Conservation (phyloP, 768 basidiomycete species). For the Tricholomella constricta region DNA sequence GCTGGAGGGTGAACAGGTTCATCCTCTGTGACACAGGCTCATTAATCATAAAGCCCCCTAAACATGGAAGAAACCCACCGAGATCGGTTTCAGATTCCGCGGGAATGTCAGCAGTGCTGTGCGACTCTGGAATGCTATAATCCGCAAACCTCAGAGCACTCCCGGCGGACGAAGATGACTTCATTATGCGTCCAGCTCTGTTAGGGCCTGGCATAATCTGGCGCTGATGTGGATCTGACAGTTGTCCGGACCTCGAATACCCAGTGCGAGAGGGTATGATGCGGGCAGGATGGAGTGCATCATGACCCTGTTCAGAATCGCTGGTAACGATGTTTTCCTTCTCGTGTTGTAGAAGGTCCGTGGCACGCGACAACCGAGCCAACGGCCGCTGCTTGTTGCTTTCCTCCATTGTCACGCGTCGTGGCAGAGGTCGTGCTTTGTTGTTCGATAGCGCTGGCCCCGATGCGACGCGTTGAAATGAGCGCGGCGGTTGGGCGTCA, state of each 20-base stretch:
- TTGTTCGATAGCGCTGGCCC: conserved; percentile 48
- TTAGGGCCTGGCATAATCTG: conserved; percentile 47
- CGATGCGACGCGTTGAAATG: conserved; percentile 69
- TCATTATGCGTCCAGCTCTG: conserved; percentile 53
- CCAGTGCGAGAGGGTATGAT: conserved; percentile 8
- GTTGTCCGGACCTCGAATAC: conserved; percentile 29
- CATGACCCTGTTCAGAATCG: conserved; percentile 36
- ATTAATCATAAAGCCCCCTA: background rate
- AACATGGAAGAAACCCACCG: conserved; percentile 26
- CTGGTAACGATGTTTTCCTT: conserved; percentile 46
- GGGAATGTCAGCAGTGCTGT: conserved; percentile 40
- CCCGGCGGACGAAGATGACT: conserved; percentile 31
- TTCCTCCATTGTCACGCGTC: conserved; percentile 48
- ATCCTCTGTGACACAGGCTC: conserved; percentile 20
- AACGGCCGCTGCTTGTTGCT: conserved; percentile 17
- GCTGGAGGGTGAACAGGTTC: conserved; percentile 8
- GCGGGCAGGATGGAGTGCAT: conserved; percentile 31
- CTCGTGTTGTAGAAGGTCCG: conserved; percentile 43
- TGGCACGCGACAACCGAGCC: conserved; percentile 13
- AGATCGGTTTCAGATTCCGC: conserved; percentile 39
- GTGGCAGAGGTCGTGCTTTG: conserved; percentile 37
- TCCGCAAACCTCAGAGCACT: conserved; percentile 10
- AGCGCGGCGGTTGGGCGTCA: conserved; percentile 42
- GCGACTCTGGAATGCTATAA: conserved; percentile 18
- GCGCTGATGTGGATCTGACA: conserved; percentile 31